Evolutionary conservation across 129 eudicot species (phyloP), one percentile per base, ranked within the genome.

Genomic region (Dittrichia graveolens): DNA sequence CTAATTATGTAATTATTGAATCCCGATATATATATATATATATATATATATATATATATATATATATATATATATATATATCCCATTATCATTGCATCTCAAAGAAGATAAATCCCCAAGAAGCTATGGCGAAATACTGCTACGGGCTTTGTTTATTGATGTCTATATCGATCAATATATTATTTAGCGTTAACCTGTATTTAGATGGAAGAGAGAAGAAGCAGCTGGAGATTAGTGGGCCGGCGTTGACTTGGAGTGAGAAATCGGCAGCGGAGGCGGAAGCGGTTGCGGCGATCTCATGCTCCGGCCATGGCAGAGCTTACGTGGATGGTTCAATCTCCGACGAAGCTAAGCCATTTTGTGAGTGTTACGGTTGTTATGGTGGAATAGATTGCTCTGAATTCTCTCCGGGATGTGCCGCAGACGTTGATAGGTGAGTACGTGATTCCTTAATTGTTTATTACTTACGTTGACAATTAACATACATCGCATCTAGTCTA

Each of bases 141-240:
- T 72, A 72, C 35, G 77, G 69, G 46, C 1, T 58, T 72, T 60
- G 62, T 31, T 48, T 67, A 39, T 38, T 76, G 11, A 53, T 57
- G 15, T 76, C 80, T 10, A n/a, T 76, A 56, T 19, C 61, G 16
- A 67, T 76, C 39, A 76, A 76, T 67, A 42, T 76, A 41, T 14
- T 76, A 18, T 38, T 76, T 48, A 47, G 39, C 74, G 58, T 57
- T 57, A 37, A 67, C 47, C 24, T 76, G 15, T 67, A 76, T 5
- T 42, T 46, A 14, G 75, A 75, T 57, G 59, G 61, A 50, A 46
- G 46, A 31, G 60, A 34, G 46, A 50, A 68, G 37, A 47, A 47
- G 56, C 58, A 3, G 14, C 5, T 8, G 41, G 68, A 62, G 68
- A 62, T 62, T 62, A 13, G 66, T 12, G n/a, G 53, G 53, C 13